Conservation (phyloP, 352 stramenopile genomes). For the Aphanomyces cochlioides region DNA sequence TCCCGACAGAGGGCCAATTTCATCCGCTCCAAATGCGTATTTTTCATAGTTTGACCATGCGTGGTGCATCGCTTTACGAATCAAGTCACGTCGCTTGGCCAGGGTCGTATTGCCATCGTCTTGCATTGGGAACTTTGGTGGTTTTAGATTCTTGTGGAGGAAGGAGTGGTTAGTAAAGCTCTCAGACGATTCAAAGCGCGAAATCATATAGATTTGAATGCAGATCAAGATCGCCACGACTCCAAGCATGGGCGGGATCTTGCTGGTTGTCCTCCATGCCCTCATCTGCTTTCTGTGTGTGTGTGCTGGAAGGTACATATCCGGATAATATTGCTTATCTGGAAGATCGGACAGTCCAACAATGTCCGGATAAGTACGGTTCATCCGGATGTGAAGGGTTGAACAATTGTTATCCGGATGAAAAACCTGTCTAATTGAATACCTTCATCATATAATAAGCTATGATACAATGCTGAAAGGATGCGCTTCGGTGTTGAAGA, state of each 20-base stretch:
- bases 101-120: neutral
- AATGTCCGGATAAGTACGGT: no score
- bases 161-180: neutral
- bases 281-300: no score
- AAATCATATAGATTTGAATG: constrained; percentile 16
- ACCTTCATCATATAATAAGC: no score
- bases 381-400: no score
- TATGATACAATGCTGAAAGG: constrained; percentile 50
- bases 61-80: constrained; percentile 68
- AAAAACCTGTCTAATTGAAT: no score
- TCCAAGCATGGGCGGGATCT: neutral
- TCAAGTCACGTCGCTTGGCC: constrained; percentile 39
- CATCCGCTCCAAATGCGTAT: constrained; percentile 94
- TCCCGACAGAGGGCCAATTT: constrained; percentile 84
- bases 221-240: constrained; percentile 4
- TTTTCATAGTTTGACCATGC: constrained; percentile 89
- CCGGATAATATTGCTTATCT: no score
- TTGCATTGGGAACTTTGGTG: no score
- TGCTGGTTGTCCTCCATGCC: no score
- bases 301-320: no score
- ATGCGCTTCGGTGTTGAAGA: constrained; percentile 97
- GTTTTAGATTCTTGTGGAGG: no score
- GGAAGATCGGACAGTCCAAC: no score
- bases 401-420: no score
- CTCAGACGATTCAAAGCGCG: neutral